These are phyloP conservation scores for Choricystis sp. DNA, from an alignment of 139 green algal genomes.

Conservation along the genomic window DNA sequence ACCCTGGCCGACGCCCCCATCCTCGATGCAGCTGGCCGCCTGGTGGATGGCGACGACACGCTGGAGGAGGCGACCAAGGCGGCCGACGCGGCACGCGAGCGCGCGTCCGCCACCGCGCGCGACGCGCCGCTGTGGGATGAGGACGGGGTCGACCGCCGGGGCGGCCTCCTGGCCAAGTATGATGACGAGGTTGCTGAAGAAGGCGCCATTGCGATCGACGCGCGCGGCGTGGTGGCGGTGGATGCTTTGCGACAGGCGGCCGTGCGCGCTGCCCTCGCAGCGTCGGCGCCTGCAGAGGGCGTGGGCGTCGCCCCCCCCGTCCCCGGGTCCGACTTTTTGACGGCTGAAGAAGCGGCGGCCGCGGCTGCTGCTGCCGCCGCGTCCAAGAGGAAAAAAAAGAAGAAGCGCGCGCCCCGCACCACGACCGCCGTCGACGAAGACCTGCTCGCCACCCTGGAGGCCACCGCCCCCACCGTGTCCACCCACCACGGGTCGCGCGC, in stretches of 20 bases:
- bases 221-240: slow-evolving; percentile 15
- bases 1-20: slow-evolving; percentile 67
- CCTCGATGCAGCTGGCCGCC: slow-evolving; percentile 48
- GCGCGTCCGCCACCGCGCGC: slow-evolving; percentile 1
- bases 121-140: slow-evolving; percentile 51
- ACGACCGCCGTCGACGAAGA: background rate
- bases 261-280: too few species aligned
- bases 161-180: slow-evolving; percentile 64
- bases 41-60: slow-evolving; percentile 40
- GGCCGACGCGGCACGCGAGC: too few species aligned
- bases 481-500: background rate
- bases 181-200: slow-evolving; percentile 66
- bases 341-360: background rate
- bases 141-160: slow-evolving; percentile 33
- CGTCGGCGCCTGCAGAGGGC: background rate
- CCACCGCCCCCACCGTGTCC: background rate
- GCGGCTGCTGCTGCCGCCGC: too few species aligned
- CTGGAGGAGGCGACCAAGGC: slow-evolving; percentile 11
- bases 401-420: background rate
- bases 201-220: too few species aligned
- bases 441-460: background rate
- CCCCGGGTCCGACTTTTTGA: too few species aligned
- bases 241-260: slow-evolving; percentile 15
- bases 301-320: background rate
- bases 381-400: background rate